Base-by-base conservation (phyloP, 768 basidiomycete genomes). In the Lyophyllum atratum region DNA sequence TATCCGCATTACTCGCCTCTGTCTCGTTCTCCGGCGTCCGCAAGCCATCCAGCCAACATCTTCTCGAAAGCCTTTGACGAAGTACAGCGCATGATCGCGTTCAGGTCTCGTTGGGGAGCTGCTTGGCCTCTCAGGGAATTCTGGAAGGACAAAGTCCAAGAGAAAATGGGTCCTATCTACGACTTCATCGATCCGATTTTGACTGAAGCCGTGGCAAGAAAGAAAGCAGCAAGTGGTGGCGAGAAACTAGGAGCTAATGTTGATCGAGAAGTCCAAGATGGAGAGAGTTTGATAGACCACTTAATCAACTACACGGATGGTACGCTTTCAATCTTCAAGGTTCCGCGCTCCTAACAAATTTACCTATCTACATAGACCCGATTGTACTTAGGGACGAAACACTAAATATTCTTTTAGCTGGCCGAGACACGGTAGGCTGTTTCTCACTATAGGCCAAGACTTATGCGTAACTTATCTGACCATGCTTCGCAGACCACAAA, bases 321-420 rank as follows among this genome's bases (percentile, higher is more conserved):
- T 84, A 31, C 25, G 66, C 55, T 12, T n/a, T 40, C 12, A 28
- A 19, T 6, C 12, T 19, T 29, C 46, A 22, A 15, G 37, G 53
- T 56, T 42, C 24, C 49, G 42, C 62, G 11, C 46, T 40, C 19
- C 7, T 3, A 19, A 17, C 17, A 51, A 50, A 14, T 46, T 26
- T 28, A 7, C n/a, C 29, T 12, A 44, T 15, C 15, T 8, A 37
- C 45, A 19, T 49, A 79, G 77, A 79, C 54, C 62, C 52, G 2
- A 54, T 56, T 7, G 63, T 76, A 21, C 66, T 86, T n/a, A 76
- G 76, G 54, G 83, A 84, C 58, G 76, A 79, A 59, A 73, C 72
- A 3, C 62, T 84, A n/a, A 85, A 85, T 59, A 80, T 86, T 40
- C 68, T 83, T 15, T 73, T 86, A 22, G 84, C 84, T 22, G 83